Conservation (phyloP, 495 filamentous ascomycete species). For the Pseudotulostoma volvatum region DNA sequence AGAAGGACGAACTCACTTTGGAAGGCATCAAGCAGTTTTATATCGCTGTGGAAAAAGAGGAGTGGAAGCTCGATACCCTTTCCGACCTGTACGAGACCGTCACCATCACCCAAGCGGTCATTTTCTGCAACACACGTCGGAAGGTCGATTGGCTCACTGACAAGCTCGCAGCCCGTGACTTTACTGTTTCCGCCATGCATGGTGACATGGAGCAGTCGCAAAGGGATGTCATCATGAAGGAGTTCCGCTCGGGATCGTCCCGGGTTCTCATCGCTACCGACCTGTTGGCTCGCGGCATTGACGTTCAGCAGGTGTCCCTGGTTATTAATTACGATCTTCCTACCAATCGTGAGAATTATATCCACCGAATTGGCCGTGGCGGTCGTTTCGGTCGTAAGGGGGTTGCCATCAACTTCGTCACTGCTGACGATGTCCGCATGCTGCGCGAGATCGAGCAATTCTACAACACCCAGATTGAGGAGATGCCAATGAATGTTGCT, state of each 20-base stretch:
- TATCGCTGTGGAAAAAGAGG: constrained; percentile 99
- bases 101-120: constrained; percentile 97
- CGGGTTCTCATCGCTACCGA: constrained; percentile 97
- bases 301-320: constrained; percentile 96
- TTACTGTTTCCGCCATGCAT: constrained; percentile 98
- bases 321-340: constrained; percentile 99
- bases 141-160: constrained; percentile 99
- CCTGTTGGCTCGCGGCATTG: constrained; percentile 93
- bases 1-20: constrained; percentile 96
- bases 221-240: constrained; percentile 99
- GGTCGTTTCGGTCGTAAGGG: constrained; percentile 99
- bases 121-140: constrained; percentile 99
- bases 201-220: constrained; percentile 96
- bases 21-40: constrained; percentile 99
- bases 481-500: constrained; percentile 48
- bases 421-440: constrained; percentile 96
- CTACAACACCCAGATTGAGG: constrained; percentile 47
- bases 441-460: constrained; percentile 85
- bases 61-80: constrained; percentile 99
- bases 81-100: constrained; percentile 98
- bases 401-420: constrained; percentile 99
- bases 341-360: constrained; percentile 99
- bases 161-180: constrained; percentile 94
- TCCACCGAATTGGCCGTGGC: constrained; percentile 96
- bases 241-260: constrained; percentile 94